Evolutionary conservation across 768 basidiomycete genomes (phyloP).

Genomic region (Trametes sanguinea): DNA sequence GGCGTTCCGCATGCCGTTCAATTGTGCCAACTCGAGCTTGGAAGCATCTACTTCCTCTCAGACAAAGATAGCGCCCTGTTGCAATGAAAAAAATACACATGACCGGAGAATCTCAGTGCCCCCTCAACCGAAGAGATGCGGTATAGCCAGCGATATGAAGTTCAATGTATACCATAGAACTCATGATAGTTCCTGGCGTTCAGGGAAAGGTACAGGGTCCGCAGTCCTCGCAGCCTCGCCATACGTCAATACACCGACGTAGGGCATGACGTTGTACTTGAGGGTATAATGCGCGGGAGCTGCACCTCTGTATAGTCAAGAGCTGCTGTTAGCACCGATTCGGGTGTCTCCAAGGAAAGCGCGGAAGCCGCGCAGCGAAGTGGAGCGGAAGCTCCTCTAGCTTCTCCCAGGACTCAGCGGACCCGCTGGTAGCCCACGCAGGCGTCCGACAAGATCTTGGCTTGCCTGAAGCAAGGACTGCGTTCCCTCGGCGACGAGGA

Average conservation of each 20-base stretch:
- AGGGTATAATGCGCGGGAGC: constrained; percentile 69
- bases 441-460: too few species aligned
- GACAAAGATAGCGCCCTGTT: constrained; percentile 15
- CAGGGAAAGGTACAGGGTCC: constrained; percentile 38
- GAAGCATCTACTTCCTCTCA: constrained; percentile 5
- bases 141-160: constrained; percentile 3
- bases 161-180: not conserved
- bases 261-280: constrained; percentile 90
- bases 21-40: constrained; percentile 5
- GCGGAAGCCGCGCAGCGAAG: not conserved
- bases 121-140: constrained; percentile 2
- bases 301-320: constrained; percentile 50
- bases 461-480: too few species aligned
- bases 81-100: constrained; percentile 9
- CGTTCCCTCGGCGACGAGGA: constrained; percentile 9
- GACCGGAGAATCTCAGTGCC: not conserved
- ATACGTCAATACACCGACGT: constrained; percentile 76
- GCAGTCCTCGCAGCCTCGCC: constrained; percentile 65
- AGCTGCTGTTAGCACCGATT: constrained; percentile 23
- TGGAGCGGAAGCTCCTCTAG: too few species aligned
- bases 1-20: constrained; percentile 5
- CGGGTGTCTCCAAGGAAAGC: not conserved
- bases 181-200: constrained; percentile 26
- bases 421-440: too few species aligned
- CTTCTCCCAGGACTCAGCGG: too few species aligned